phyloP scores from a whole-genome alignment of 768 basidiomycete species.

The Tulasnella sp. region DNA sequence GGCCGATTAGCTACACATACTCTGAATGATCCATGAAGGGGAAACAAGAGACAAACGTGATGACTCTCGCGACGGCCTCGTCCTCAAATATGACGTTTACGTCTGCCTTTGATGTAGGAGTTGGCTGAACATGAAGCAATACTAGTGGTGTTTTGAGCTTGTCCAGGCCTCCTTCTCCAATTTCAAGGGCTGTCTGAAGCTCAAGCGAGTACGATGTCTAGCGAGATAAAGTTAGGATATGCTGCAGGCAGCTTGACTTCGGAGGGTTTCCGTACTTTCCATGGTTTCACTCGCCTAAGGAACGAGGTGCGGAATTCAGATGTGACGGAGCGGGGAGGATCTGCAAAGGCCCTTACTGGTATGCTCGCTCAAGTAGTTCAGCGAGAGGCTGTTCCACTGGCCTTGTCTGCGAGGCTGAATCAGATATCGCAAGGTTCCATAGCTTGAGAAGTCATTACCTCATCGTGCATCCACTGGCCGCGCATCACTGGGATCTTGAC shows the following conservation, averaged over 20 bases:
- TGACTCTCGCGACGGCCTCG: conserved; percentile 26
- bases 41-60: conserved; percentile 24
- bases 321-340: not conserved
- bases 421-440: not conserved
- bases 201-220: conserved; percentile 30
- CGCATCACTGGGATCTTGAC: conserved; percentile 30
- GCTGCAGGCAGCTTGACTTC: not conserved
- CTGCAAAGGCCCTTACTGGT: conserved; percentile 21
- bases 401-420: conserved; percentile 20
- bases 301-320: not conserved
- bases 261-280: conserved; percentile 18
- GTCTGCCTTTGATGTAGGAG: conserved; percentile 15
- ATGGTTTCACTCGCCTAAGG: conserved; percentile 28
- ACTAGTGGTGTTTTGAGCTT: conserved; percentile 30
- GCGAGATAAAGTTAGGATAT: not conserved
- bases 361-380: conserved; percentile 31
- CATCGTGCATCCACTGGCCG: conserved; percentile 32
- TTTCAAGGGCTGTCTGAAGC: conserved; percentile 28
- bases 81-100: conserved; percentile 31
- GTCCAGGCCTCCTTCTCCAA: conserved; percentile 29
- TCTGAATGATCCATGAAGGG: not conserved
- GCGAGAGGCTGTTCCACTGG: conserved; percentile 31
- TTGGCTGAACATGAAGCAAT: not conserved
- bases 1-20: not conserved
- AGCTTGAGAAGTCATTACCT: conserved; percentile 19